phyloP scores from a whole-genome alignment of 495 filamentous ascomycete genomes.

The Penicillium roqueforti region DNA sequence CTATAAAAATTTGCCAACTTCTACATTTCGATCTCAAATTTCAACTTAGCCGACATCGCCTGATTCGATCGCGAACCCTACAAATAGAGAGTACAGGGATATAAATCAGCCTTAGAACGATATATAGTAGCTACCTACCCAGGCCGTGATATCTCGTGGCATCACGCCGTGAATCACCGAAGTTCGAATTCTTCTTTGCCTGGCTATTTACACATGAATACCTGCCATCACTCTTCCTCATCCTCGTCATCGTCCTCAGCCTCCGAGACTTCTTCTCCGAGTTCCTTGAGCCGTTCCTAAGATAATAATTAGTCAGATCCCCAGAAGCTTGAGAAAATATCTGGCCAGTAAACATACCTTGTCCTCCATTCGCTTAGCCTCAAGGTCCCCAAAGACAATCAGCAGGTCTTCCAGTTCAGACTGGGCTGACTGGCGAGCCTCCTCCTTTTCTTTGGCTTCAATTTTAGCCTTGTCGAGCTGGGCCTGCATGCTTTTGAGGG shows the following conservation, averaged over 20 bases:
- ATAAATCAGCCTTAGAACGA: background rate
- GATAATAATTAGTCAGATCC: conserved; percentile 23
- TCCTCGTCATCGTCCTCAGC: conserved; percentile 69
- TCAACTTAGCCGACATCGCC: background rate
- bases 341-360: conserved; percentile 54
- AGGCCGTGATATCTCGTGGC: background rate
- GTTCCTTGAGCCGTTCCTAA: conserved; percentile 65
- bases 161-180: background rate
- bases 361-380: conserved; percentile 75
- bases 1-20: background rate
- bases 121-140: background rate
- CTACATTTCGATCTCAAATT: background rate
- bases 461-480: conserved; percentile 27
- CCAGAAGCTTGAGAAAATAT: background rate
- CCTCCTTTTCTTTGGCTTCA: conserved; percentile 52
- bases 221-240: conserved; percentile 44
- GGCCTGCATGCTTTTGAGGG: conserved; percentile 20
- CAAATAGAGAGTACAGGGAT: background rate
- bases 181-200: background rate
- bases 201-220: conserved; percentile 14
- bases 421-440: conserved; percentile 60
- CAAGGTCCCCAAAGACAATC: conserved; percentile 84
- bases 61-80: background rate
- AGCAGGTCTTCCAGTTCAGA: conserved; percentile 77
- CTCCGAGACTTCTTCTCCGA: conserved; percentile 74